phyloP scores from a whole-genome alignment of 805 yeast species.

The Jamesozyma piceae region DNA sequence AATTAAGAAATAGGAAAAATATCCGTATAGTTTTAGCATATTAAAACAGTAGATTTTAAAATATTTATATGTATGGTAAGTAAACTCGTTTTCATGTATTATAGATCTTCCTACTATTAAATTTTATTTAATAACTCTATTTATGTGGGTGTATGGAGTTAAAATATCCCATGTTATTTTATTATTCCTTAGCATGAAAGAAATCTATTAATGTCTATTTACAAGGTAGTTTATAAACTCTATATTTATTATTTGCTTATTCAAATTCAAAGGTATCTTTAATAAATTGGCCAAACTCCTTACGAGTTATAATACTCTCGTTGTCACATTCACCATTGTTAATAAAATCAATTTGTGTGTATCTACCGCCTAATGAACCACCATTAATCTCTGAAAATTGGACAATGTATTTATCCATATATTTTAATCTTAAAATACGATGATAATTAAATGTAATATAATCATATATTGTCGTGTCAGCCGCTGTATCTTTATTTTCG shows the following conservation, averaged over 20 bases:
- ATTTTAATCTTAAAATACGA: conserved; percentile 20
- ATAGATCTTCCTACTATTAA: too few relatives aligned
- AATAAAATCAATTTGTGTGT: conserved; percentile 25
- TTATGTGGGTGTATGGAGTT: too few relatives aligned
- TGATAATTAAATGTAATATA: conserved; percentile 18
- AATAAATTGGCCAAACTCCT: conserved; percentile 6
- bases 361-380: conserved; percentile 21
- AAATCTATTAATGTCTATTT: not conserved
- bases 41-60: too few relatives aligned
- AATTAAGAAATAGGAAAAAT: not conserved
- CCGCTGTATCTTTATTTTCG: not conserved
- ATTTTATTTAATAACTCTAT: too few relatives aligned
- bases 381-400: conserved; percentile 26
- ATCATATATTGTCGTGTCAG: conserved; percentile 11
- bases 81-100: too few relatives aligned
- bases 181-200: too few relatives aligned
- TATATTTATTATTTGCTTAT: not conserved
- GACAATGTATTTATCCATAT: conserved; percentile 23
- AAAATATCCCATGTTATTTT: too few relatives aligned
- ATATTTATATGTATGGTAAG: too few relatives aligned
- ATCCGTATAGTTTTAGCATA: too few relatives aligned
- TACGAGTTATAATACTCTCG: not conserved
- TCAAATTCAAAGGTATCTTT: conserved; percentile 7
- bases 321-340: not conserved
- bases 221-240: not conserved